A percentile compares a stretch with the other conserved stretches of the same genome.
These are phyloP conservation scores for Ramaria sp. DNA, from an alignment of 768 basidiomycete genomes.

Conservation along the genomic window DNA sequence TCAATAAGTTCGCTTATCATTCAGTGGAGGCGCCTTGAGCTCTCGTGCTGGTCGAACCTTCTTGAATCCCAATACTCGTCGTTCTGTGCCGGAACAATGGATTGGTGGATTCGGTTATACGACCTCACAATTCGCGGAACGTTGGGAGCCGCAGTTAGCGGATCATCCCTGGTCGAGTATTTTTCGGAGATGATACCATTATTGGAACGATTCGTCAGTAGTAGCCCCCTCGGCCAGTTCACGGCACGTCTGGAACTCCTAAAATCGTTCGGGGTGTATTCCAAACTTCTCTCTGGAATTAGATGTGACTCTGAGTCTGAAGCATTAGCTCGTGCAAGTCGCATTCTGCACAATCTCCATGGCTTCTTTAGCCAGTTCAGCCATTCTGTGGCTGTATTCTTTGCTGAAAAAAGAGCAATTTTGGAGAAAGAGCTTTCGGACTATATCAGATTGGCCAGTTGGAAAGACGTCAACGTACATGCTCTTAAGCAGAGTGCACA, in stretches of 20 bases:
- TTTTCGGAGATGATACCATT: slow-evolving; percentile 60
- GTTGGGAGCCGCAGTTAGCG: slow-evolving; percentile 31
- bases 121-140: slow-evolving; percentile 59
- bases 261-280: slow-evolving; percentile 49
- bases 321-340: slow-evolving; percentile 38
- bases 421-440: slow-evolving; percentile 75
- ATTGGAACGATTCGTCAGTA: slow-evolving; percentile 66
- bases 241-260: slow-evolving; percentile 55
- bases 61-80: slow-evolving; percentile 55
- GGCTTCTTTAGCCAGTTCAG: slow-evolving; percentile 56
- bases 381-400: slow-evolving; percentile 30
- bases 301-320: slow-evolving; percentile 21
- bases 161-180: slow-evolving; percentile 34
- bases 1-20: slow-evolving; percentile 65
- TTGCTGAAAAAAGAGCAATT: slow-evolving; percentile 41
- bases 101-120: slow-evolving; percentile 91
- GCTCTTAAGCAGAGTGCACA: slow-evolving; percentile 88
- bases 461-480: slow-evolving; percentile 95
- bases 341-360: slow-evolving; percentile 50
- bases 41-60: slow-evolving; percentile 77
- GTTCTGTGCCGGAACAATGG: slow-evolving; percentile 31
- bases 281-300: slow-evolving; percentile 24
- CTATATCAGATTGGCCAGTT: slow-evolving; percentile 92
- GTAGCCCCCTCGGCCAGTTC: slow-evolving; percentile 81
- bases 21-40: slow-evolving; percentile 82